Evolutionary conservation across 2,329 filamentous ascomycete genomes (phyloP).

Genomic region (Talaromyces sp.): DNA sequence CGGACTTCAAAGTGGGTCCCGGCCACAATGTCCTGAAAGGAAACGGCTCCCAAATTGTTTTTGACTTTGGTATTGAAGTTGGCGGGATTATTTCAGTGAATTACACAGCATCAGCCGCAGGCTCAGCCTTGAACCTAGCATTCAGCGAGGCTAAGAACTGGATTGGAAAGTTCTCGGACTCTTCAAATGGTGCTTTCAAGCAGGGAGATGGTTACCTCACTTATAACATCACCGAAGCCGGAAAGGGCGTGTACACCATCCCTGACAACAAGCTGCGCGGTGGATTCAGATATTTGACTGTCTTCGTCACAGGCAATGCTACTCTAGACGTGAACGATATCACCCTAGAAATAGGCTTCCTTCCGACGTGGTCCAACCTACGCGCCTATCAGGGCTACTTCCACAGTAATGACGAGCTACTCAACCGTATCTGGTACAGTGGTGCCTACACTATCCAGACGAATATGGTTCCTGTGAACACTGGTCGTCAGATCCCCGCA

Average conservation of each 20-base stretch:
- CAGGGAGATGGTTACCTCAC: slow-evolving; percentile 43
- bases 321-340: slow-evolving; percentile 37
- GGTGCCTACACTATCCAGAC: slow-evolving; percentile 54
- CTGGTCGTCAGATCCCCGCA: slow-evolving; percentile 35
- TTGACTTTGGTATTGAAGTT: slow-evolving; percentile 59
- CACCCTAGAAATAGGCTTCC: slow-evolving; percentile 46
- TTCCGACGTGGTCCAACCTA: slow-evolving; percentile 52
- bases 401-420: slow-evolving; percentile 47
- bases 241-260: slow-evolving; percentile 37
- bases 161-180: slow-evolving; percentile 48
- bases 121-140: slow-evolving; percentile 42
- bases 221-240: slow-evolving; percentile 32
- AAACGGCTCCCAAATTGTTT: slow-evolving; percentile 54
- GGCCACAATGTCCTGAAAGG: slow-evolving; percentile 33
- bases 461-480: slow-evolving; percentile 38
- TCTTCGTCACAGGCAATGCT: slow-evolving; percentile 35
- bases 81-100: slow-evolving; percentile 54
- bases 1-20: slow-evolving; percentile 29
- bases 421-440: slow-evolving; percentile 58
- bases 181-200: slow-evolving; percentile 45
- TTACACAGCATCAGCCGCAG: slow-evolving; percentile 43
- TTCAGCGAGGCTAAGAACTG: slow-evolving; percentile 50
- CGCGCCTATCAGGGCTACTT: slow-evolving; percentile 54
- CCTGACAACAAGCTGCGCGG: slow-evolving; percentile 40
- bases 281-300: slow-evolving; percentile 45